phyloP scores from a whole-genome alignment of 2,329 filamentous ascomycete genomes.

The Stagonosporopsis vannaccii region DNA sequence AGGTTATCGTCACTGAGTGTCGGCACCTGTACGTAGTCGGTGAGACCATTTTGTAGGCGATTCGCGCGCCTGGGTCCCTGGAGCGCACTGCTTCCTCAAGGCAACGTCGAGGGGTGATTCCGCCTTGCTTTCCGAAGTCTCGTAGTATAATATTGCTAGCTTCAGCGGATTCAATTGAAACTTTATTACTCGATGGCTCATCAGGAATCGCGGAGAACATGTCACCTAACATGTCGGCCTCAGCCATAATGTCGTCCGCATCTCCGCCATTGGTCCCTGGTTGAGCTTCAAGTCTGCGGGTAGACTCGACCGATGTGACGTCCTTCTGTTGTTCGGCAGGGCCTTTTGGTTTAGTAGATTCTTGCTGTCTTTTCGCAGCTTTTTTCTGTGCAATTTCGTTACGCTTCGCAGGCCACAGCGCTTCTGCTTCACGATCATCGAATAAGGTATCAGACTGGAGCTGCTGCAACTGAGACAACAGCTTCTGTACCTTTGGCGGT shows the following conservation, averaged over 20 bases:
- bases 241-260: slow-evolving; percentile 47
- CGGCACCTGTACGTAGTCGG: slow-evolving; percentile 77
- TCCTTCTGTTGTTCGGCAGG: not conserved
- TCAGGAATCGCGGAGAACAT: slow-evolving; percentile 61
- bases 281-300: not conserved
- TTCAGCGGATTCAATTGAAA: slow-evolving; percentile 22
- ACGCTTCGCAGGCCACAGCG: slow-evolving; percentile 55
- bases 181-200: slow-evolving; percentile 50
- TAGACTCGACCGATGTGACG: not conserved
- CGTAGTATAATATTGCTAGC: slow-evolving; percentile 69
- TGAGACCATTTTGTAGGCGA: slow-evolving; percentile 75
- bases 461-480: slow-evolving; percentile 75
- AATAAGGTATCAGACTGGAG: slow-evolving; percentile 72
- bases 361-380: slow-evolving; percentile 36
- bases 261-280: not conserved
- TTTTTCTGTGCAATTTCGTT: slow-evolving; percentile 52
- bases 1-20: slow-evolving; percentile 76
- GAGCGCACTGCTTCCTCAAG: slow-evolving; percentile 89
- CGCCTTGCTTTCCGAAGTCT: slow-evolving; percentile 85
- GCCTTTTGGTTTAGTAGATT: not conserved
- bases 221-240: slow-evolving; percentile 63
- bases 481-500: slow-evolving; percentile 64
- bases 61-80: slow-evolving; percentile 73
- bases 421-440: slow-evolving; percentile 56
- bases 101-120: slow-evolving; percentile 76